Conservation (phyloP, 2,329 filamentous ascomycete genomes). For the Kalaharituber pfeilii region DNA sequence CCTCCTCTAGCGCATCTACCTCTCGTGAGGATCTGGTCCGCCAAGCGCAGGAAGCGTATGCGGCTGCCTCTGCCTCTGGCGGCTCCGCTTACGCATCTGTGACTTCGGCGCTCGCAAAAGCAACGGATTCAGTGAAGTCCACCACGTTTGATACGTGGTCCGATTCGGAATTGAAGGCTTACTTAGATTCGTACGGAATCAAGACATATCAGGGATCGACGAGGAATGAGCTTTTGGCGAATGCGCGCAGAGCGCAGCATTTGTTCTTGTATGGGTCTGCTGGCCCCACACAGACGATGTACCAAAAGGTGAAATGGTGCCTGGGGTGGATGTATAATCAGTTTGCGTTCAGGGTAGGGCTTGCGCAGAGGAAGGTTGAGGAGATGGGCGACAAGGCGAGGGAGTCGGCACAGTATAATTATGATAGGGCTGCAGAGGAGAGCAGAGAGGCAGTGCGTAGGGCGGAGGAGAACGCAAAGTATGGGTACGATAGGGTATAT, state of each 20-base stretch:
- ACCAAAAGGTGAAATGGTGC: constrained; percentile 34
- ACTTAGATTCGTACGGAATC: constrained; percentile 63
- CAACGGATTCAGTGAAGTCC: constrained; percentile 48
- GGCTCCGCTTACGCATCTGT: constrained; percentile 46
- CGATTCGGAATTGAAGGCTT: constrained; percentile 55
- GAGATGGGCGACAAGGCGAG: constrained; percentile 19
- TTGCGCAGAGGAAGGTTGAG: constrained; percentile 11
- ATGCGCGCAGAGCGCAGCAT: constrained; percentile 53
- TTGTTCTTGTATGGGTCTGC: constrained; percentile 63
- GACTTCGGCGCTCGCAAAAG: constrained; percentile 50
- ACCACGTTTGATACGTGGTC: constrained; percentile 56
- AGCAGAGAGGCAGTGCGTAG: constrained; percentile 18
- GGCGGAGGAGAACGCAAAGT: constrained; percentile 10
- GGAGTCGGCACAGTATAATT: constrained; percentile 1
- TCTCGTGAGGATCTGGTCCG: constrained; percentile 57
- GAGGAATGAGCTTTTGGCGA: constrained; percentile 50
- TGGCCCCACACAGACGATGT: constrained; percentile 35
- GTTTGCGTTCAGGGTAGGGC: constrained; percentile 13
- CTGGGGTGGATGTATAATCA: constrained; percentile 44
- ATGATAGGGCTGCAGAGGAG: constrained; percentile 3
- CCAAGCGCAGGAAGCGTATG: constrained; percentile 45
- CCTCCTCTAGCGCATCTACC: constrained; percentile 43
- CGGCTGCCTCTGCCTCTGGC: constrained; percentile 35
- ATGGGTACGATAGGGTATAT: constrained; percentile 3
- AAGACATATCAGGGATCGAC: constrained; percentile 49